Evolutionary conservation across 106 monocot genomes (phyloP).

Genomic region (Chionographis japonica): DNA sequence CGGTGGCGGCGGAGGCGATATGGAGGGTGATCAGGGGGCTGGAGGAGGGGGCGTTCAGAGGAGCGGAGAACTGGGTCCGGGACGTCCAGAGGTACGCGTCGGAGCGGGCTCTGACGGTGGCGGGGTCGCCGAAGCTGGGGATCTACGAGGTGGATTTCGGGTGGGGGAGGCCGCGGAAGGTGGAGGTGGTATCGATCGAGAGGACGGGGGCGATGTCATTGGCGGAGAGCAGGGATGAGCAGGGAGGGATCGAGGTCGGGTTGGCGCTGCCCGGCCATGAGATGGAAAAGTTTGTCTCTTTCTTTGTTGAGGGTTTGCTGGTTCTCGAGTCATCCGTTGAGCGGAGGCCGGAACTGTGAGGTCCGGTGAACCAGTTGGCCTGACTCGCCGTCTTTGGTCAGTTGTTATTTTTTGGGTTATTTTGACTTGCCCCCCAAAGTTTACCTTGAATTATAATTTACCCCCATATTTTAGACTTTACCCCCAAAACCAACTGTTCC

Average conservation of each 20-base stretch:
- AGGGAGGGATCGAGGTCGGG: slow-evolving; percentile 54
- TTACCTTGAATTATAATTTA: too few species aligned
- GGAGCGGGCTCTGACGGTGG: slow-evolving; percentile 18
- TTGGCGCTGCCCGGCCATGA: slow-evolving; percentile 32
- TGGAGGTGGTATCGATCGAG: slow-evolving; percentile 58
- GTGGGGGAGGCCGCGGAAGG: slow-evolving; percentile 49
- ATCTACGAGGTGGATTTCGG: slow-evolving; percentile 58
- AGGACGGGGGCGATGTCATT: slow-evolving; percentile 47
- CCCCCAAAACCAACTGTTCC: too few species aligned
- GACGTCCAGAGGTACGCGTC: slow-evolving; percentile 6
- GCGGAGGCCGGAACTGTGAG: too few species aligned
- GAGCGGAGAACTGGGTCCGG: slow-evolving; percentile 29
- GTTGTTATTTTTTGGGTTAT: too few species aligned
- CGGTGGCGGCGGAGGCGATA: slow-evolving; percentile 35
- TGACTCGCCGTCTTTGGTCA: too few species aligned
- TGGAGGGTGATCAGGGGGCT: slow-evolving; percentile 28
- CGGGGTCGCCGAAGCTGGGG: slow-evolving; percentile 49
- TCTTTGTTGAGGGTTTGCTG: slow-evolving; percentile 8
- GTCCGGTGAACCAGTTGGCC: too few species aligned
- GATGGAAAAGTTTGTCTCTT: slow-evolving; percentile 34
- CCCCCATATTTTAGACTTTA: too few species aligned
- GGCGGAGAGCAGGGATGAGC: slow-evolving; percentile 36
- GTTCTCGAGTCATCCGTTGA: too few species aligned
- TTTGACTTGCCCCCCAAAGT: too few species aligned
- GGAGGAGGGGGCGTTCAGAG: slow-evolving; percentile 19